phyloP scores from a whole-genome alignment of 2,329 filamentous ascomycete genomes.

The Whalleya microplaca region DNA sequence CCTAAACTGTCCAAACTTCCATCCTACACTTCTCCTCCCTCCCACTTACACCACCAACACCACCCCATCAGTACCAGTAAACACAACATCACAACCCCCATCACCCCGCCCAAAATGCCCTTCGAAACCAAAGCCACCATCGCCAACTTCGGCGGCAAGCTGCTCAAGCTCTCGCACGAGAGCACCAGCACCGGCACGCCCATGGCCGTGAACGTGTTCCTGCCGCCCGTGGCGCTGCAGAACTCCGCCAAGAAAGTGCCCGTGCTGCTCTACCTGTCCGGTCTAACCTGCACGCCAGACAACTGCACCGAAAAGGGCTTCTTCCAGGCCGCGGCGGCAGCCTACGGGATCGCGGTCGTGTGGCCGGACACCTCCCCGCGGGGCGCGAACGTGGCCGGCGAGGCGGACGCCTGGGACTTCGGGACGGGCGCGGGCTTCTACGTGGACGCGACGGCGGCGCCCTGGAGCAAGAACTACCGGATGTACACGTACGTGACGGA shows the following conservation, averaged over 20 bases:
- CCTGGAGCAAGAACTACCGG: slow-evolving; percentile 78
- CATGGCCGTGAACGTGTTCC: slow-evolving; percentile 92
- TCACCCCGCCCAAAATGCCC: slow-evolving; percentile 57
- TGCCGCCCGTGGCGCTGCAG: slow-evolving; percentile 75
- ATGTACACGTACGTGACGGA: slow-evolving; percentile 94
- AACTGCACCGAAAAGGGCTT: slow-evolving; percentile 85
- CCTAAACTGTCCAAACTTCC: neutral
- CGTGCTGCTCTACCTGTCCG: slow-evolving; percentile 90
- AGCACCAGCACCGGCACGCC: slow-evolving; percentile 79
- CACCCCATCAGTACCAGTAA: neutral
- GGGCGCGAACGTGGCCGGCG: slow-evolving; percentile 77
- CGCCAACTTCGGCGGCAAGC: slow-evolving; percentile 88
- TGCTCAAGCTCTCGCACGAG: slow-evolving; percentile 90
- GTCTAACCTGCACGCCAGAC: slow-evolving; percentile 92
- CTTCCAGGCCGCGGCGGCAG: slow-evolving; percentile 81
- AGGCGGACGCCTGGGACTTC: slow-evolving; percentile 91
- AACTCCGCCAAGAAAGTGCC: slow-evolving; percentile 68
- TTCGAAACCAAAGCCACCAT: slow-evolving; percentile 91
- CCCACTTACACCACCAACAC: neutral
- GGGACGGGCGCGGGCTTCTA: slow-evolving; percentile 94
- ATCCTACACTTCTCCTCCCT: neutral
- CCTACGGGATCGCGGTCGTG: slow-evolving; percentile 85
- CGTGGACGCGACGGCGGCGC: slow-evolving; percentile 77
- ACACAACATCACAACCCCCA: neutral
- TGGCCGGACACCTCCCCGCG: slow-evolving; percentile 95